Evolutionary conservation across 139 green algal genomes (phyloP), one percentile per base, ranked within the genome.

Genomic region (Chlorella sp.): DNA sequence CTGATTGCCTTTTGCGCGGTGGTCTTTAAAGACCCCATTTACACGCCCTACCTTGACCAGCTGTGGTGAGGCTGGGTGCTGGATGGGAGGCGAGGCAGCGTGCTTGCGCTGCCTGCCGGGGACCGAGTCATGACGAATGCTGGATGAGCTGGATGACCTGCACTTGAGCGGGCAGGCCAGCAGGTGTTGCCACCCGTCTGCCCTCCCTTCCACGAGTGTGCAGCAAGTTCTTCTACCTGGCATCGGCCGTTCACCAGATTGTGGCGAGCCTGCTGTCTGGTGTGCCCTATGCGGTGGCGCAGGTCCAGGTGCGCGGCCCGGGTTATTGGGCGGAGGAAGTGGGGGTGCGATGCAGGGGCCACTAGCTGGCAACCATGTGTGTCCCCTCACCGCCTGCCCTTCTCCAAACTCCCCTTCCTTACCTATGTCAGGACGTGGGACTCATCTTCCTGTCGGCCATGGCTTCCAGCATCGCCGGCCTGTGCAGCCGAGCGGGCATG

Each of bases 361-460:
- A 3, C 69, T 14, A 19, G 28, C 62, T 69, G 16, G 19, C 62
- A 69, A 30, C 70, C 41, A 26, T 13, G 70, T 22, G 14, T 16
- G 26, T 1, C 70, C n/a, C 43, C 41, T 7, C 40, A 38, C 41
- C 43, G 34, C 67, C 67, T 38, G 36, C 41, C 48, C 41, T 51
- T 38, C 69, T 34, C 38, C n/a, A 22, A 34, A 38, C 62, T 36
- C 9, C 51, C 22, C 51, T 24, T 16, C 51, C 48, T 19, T 13
- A 41, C 64, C 17, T 17, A 28, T 16, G 6, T 2, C 85, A 89
- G 68, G 86, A 88, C 72, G 81, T 88, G 41, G 93, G 93, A 13
- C 88, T 97, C 48, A 96, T 97, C 54, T 95, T 96, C 76, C 86
- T 96, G 79, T 93, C 85, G 6, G 79, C 89, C 32, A 96, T 97